Conservation (phyloP, 306 rosid species). For the Prunus salicina region DNA sequence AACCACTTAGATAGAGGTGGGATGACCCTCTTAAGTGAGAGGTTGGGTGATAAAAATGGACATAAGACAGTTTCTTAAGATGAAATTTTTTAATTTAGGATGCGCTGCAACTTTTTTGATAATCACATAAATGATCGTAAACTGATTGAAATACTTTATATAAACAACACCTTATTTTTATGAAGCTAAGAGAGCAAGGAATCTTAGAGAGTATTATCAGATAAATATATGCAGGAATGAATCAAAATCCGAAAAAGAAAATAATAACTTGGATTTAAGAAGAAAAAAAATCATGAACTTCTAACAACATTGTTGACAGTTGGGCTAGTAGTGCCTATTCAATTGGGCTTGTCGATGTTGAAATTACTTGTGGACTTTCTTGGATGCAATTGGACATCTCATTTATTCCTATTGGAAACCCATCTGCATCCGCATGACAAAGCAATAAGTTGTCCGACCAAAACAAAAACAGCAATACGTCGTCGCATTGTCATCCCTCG, state of each 20-base stretch:
- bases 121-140: neutral
- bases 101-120: neutral
- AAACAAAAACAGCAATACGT: no score
- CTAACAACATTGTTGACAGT: neutral
- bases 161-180: no score
- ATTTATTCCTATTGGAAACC: neutral
- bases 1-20: neutral
- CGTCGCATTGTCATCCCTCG: no score
- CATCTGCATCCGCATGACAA: no score
- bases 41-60: neutral
- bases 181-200: no score
- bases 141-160: no score
- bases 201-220: no score
- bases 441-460: no score
- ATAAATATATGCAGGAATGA: no score
- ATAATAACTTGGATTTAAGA: no score
- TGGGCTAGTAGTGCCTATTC: neutral
- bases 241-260: no score
- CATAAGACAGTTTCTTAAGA: neutral
- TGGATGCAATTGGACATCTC: neutral
- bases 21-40: neutral
- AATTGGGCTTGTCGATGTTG: neutral
- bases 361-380: neutral
- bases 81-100: neutral
- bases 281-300: no score